Percentiles rank a stretch among this genome's conserved stretches.
Evolutionary conservation across 352 stramenopile genomes (phyloP).

Genomic region (Phytopythium helicoides): DNA sequence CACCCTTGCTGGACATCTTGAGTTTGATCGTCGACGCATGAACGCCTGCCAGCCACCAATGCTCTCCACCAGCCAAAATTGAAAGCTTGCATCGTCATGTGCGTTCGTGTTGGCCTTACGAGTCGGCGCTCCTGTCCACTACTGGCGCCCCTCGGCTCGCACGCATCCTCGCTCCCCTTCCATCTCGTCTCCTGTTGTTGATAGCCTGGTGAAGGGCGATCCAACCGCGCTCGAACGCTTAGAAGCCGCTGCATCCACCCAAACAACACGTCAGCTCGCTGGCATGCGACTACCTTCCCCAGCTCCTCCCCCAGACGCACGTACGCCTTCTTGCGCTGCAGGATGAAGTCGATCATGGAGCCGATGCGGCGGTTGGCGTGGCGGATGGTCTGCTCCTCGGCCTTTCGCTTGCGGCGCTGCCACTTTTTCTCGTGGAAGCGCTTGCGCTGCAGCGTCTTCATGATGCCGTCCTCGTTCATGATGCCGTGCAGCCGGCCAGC

Average conservation of each 20-base stretch:
- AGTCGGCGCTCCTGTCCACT: neutral
- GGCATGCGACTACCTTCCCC: too few species aligned
- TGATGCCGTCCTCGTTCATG: conserved; percentile 72
- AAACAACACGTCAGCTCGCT: neutral
- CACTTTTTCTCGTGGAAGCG: conserved; percentile 84
- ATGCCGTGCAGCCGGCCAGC: conserved; percentile 62
- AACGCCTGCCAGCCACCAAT: too few species aligned
- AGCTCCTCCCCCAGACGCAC: too few species aligned
- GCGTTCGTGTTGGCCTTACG: neutral
- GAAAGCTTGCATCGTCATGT: neutral
- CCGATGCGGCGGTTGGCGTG: conserved; percentile 77
- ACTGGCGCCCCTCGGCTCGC: neutral
- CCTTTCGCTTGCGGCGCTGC: conserved; percentile 79
- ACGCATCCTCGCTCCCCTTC: neutral
- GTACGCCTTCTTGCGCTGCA: conserved; percentile 79
- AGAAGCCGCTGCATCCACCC: conserved; percentile 15
- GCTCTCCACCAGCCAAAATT: too few species aligned
- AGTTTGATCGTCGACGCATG: too few species aligned
- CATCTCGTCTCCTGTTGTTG: neutral
- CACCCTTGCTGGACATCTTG: too few species aligned
- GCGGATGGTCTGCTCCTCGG: conserved; percentile 75
- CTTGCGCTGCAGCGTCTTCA: conserved; percentile 71
- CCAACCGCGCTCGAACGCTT: conserved; percentile 5
- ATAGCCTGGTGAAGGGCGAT: too few species aligned
- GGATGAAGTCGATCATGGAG: conserved; percentile 85